Evolutionary conservation across 345 rosid species (phyloP), one percentile per base, ranked within the genome.

Genomic region (Hirschfeldia incana): DNA sequence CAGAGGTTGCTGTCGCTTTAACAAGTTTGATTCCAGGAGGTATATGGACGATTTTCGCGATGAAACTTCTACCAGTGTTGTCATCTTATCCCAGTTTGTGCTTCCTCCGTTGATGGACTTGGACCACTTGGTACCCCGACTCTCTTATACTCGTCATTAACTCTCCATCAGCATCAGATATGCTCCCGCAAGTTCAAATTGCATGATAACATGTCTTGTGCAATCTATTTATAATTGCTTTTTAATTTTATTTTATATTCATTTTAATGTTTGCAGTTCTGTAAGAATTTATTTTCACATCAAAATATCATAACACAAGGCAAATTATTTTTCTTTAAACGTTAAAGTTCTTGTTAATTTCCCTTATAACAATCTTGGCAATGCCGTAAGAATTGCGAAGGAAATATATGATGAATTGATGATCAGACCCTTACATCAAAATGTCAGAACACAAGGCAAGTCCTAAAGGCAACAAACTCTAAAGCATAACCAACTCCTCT

Each of bases 71-170:
- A 27, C 34, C 28, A 5, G 8, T 28, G n/a, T 73, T 3, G 2
- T 73, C 16, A 9, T 63, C 49, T 30, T 63, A 32, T 62, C 46
- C n/a, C 69, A 73, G 6, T 49, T 63, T 17, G 77, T 73, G 69
- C 77, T 73, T 34, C 49, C 69, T 0, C 21, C 0, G 28, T 46
- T 46, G 62, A 63, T 74, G 70, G 63, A 21, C 21, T 21, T 21
- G 21, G 21, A 21, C 21, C 21, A 64, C 51, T 46, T 44, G 0
- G 46, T 73, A 16, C 69, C 34, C 3, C 16, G 16, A 9, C 58
- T 12, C 28, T 6, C 6, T 0, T 44, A 34, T 16, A 15, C 37
- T 64, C 26, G 39, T 34, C 7, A 5, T 42, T 65, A 34, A 39
- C 46, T 65, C 26, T 64, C 44, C 12, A 60, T 60, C 13, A 28